Evolutionary conservation across 2,329 filamentous ascomycete species (phyloP).

Genomic region (Grosmannia huntii): DNA sequence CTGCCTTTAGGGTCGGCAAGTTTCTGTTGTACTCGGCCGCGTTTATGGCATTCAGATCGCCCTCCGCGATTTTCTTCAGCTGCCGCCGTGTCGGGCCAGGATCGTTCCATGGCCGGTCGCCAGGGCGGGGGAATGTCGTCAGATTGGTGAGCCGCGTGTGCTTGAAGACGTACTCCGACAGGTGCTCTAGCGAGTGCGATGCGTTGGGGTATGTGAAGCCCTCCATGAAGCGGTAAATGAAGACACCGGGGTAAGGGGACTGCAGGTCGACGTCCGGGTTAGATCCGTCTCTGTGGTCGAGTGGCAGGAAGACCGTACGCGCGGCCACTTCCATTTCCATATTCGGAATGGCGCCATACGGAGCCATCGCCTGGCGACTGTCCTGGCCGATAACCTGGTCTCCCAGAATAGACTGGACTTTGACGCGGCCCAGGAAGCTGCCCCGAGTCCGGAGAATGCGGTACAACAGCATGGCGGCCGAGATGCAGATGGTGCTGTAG

Average conservation of each 20-base stretch:
- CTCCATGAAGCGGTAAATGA: constrained; percentile 91
- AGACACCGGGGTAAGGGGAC: constrained; percentile 78
- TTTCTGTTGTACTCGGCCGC: constrained; percentile 11
- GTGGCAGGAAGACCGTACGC: constrained; percentile 75
- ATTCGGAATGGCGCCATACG: constrained; percentile 43
- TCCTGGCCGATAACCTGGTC: constrained; percentile 60
- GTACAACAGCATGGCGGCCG: constrained; percentile 67
- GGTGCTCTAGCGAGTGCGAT: constrained; percentile 72
- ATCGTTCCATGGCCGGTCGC: constrained; percentile 91
- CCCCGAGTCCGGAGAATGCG: constrained; percentile 74
- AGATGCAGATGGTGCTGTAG: constrained; percentile 71
- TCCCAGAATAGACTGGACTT: constrained; percentile 71
- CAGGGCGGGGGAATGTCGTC: constrained; percentile 47
- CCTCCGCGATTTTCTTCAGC: constrained; percentile 17
- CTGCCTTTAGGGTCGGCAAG: constrained; percentile 26
- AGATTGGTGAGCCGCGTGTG: constrained; percentile 67
- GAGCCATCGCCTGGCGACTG: constrained; percentile 27
- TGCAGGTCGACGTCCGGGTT: constrained; percentile 74
- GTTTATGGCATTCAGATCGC: constrained; percentile 8
- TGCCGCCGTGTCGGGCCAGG: constrained; percentile 53
- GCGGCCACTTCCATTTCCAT: constrained; percentile 32
- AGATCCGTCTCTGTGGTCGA: constrained; percentile 78
- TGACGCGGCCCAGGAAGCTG: constrained; percentile 70
- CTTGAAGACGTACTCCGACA: constrained; percentile 54
- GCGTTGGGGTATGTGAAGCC: constrained; percentile 96